Percentiles rank a stretch among this genome's conserved stretches.
Conservation (phyloP, 2,329 filamentous ascomycete species). For the Colletotrichum sansevieriae region DNA sequence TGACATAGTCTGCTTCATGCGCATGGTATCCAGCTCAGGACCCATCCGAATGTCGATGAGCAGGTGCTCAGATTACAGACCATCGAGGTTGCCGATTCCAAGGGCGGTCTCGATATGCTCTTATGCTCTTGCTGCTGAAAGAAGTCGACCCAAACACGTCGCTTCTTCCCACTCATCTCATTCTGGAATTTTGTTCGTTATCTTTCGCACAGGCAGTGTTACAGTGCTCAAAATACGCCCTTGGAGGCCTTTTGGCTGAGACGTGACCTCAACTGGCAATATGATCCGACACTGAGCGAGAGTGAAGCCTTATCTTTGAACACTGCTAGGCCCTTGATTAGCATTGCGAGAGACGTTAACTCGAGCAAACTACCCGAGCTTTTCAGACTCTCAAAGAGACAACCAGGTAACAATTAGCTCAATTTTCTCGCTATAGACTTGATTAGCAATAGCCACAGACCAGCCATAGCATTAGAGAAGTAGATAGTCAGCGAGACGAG, state of each 20-base stretch:
- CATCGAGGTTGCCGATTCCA: background rate
- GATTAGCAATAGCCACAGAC: background rate
- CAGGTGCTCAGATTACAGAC: background rate
- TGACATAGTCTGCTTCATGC: background rate
- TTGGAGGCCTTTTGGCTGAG: background rate
- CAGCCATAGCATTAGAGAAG: background rate
- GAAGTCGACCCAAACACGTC: background rate
- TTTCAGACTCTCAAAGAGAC: background rate
- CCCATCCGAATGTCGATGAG: slow-evolving; percentile 3
- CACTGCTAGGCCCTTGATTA: background rate
- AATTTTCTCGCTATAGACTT: background rate
- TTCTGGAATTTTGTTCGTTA: background rate
- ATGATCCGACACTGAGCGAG: background rate
- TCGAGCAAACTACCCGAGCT: background rate
- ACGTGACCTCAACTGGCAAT: background rate
- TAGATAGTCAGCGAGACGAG: background rate
- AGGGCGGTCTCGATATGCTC: background rate
- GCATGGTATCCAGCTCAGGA: background rate
- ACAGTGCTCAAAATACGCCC: background rate
- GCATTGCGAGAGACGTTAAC: slow-evolving; percentile 1
- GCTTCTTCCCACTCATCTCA: background rate
- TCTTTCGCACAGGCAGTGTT: background rate
- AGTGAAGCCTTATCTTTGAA: slow-evolving; percentile 1
- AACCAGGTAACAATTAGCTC: background rate
- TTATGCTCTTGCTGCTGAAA: background rate